Conservation (phyloP, 495 filamentous ascomycete genomes). For the Xylaria venustula region DNA sequence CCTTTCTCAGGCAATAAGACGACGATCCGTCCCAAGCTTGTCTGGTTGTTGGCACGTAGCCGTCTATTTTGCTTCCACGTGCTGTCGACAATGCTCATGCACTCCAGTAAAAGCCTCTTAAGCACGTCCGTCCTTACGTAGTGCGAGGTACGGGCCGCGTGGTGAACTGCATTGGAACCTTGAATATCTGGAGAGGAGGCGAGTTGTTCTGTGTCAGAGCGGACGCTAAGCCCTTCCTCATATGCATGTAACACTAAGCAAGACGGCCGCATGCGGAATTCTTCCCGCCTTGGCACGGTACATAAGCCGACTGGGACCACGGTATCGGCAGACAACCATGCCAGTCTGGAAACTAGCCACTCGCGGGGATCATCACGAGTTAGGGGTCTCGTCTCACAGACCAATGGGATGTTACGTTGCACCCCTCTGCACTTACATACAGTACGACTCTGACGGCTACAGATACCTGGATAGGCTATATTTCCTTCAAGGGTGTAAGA, state of each 20-base stretch:
- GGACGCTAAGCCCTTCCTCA: too few relatives aligned
- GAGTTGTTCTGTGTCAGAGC: too few relatives aligned
- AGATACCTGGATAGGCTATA: too few relatives aligned
- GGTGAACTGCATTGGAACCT: not conserved
- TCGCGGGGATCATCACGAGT: not conserved
- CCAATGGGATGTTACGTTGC: not conserved
- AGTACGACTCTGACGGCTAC: too few relatives aligned
- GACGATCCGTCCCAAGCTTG: too few relatives aligned
- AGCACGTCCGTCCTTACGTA: too few relatives aligned
- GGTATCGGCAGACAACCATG: not conserved
- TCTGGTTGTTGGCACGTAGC: too few relatives aligned
- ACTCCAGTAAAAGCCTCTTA: too few relatives aligned
- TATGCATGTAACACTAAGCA: not conserved
- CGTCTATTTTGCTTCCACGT: too few relatives aligned
- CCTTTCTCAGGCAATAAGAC: too few relatives aligned
- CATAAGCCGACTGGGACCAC: not conserved
- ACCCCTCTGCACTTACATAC: not conserved
- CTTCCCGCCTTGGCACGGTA: not conserved
- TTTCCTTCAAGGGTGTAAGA: too few relatives aligned
- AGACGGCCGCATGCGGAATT: not conserved
- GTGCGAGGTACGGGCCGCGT: not conserved
- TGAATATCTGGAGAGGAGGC: not conserved
- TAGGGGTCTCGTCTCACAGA: not conserved
- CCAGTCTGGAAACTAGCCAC: not conserved
- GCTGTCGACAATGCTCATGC: too few relatives aligned